Conservation (phyloP, 306 rosid genomes). For the Prosopis cineraria region DNA sequence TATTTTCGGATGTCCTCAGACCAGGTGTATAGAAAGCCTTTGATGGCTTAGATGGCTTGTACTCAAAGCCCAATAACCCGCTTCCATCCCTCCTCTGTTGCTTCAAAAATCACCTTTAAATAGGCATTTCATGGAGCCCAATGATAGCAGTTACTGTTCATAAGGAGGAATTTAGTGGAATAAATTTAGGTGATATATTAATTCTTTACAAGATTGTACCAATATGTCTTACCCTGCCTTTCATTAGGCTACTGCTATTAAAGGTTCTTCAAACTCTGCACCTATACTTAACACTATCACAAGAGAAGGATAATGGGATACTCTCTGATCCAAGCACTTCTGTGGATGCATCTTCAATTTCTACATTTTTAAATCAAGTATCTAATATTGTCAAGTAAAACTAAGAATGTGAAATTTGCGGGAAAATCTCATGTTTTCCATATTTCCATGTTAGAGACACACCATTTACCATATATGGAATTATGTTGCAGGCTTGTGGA, state of each 20-base stretch:
- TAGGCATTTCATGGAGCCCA: too few species aligned
- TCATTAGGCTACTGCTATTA: constrained; percentile 49
- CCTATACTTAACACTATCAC: constrained; percentile 42
- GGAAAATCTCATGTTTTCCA: neutral
- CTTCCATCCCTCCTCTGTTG: too few species aligned
- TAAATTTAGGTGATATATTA: too few species aligned
- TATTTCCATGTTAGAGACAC: constrained; percentile 7
- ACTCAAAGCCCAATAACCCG: too few species aligned
- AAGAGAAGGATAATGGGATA: constrained; percentile 49
- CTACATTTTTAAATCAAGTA: constrained; percentile 79
- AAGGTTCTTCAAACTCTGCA: constrained; percentile 66
- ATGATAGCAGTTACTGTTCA: too few species aligned
- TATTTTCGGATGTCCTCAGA: too few species aligned
- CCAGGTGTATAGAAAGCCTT: too few species aligned
- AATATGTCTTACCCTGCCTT: constrained; percentile 16
- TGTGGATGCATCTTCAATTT: constrained; percentile 53
- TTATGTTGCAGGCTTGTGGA: constrained; percentile 80
- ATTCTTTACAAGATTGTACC: constrained; percentile 10
- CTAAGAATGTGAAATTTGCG: neutral
- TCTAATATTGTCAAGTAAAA: constrained; percentile 85
- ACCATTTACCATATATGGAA: constrained; percentile 36
- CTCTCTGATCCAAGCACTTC: constrained; percentile 39
- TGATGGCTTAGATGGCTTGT: too few species aligned
- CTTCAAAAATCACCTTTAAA: too few species aligned
- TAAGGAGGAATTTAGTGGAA: too few species aligned